Evolutionary conservation across 1,284 basidiomycete species (phyloP).

Genomic region (Neolentinus lepideus): DNA sequence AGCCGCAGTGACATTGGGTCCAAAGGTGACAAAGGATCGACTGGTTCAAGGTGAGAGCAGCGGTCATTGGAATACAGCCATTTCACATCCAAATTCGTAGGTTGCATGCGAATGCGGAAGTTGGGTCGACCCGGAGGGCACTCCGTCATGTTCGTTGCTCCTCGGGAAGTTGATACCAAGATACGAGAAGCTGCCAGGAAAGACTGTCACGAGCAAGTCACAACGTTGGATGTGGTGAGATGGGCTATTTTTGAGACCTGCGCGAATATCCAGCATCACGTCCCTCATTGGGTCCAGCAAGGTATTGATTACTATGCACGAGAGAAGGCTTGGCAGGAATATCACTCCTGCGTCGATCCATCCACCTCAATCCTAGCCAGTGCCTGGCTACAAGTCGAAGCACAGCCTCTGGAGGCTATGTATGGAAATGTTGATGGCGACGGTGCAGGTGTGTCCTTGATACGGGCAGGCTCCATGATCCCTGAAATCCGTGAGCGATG

Average conservation of each 20-base stretch:
- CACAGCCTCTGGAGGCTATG: slow-evolving; percentile 29
- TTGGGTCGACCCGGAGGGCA: slow-evolving; percentile 35
- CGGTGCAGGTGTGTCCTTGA: background rate
- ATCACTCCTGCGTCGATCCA: slow-evolving; percentile 5
- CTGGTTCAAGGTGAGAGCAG: slow-evolving; percentile 38
- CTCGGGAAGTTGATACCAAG: slow-evolving; percentile 33
- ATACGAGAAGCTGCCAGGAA: slow-evolving; percentile 26
- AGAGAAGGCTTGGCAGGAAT: slow-evolving; percentile 21
- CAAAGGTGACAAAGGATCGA: slow-evolving; percentile 46
- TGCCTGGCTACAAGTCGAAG: slow-evolving; percentile 33
- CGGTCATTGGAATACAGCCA: background rate
- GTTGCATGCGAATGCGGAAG: slow-evolving; percentile 45
- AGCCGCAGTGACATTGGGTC: slow-evolving; percentile 47
- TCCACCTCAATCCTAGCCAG: slow-evolving; percentile 12
- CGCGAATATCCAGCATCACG: slow-evolving; percentile 28
- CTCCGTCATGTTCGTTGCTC: slow-evolving; percentile 42
- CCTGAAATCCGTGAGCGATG: slow-evolving; percentile 22
- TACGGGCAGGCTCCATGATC: slow-evolving; percentile 2
- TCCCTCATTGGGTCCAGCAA: slow-evolving; percentile 41
- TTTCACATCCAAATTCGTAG: slow-evolving; percentile 15
- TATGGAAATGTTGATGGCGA: slow-evolving; percentile 17
- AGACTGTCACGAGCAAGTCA: slow-evolving; percentile 8
- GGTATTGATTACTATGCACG: slow-evolving; percentile 34
- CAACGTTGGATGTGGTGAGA: slow-evolving; percentile 28
- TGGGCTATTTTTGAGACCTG: slow-evolving; percentile 43